Percentiles rank a stretch among this genome's conserved stretches.
Conservation (phyloP, 73 alveolate genomes). For the Paramecium primaurelia region DNA sequence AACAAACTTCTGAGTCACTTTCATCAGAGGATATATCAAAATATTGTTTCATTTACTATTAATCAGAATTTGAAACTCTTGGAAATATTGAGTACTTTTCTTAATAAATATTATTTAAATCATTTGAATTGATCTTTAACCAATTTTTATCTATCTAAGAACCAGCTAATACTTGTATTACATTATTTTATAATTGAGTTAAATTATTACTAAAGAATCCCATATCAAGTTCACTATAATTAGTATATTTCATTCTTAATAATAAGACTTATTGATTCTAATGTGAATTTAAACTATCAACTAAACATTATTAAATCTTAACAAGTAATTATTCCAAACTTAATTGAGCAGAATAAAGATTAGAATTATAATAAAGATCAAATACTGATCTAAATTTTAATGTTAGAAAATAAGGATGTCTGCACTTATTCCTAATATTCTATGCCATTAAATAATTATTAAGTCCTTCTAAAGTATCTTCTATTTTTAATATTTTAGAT, state of each 20-base stretch:
- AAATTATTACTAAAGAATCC: background rate
- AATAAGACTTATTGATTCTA: background rate
- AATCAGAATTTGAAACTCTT: background rate
- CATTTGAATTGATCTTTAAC: background rate
- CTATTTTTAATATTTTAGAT: background rate
- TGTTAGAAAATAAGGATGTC: conserved; percentile 37
- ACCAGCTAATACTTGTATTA: background rate
- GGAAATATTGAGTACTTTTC: background rate
- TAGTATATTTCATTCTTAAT: background rate
- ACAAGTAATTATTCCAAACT: background rate
- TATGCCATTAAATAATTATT: conserved; percentile 8
- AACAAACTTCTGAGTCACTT: conserved; percentile 13
- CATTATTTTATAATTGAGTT: background rate
- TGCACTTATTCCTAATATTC: conserved; percentile 7
- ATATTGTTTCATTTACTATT: background rate
- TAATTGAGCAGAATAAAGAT: background rate
- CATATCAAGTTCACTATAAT: background rate
- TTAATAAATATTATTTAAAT: background rate
- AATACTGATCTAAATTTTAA: background rate
- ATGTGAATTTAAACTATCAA: background rate
- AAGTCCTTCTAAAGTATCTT: background rate
- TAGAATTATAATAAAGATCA: conserved; percentile 9
- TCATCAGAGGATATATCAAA: conserved; percentile 44
- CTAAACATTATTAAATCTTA: background rate
- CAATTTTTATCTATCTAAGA: background rate